Percentiles rank a stretch among this genome's conserved stretches.
phyloP scores from a whole-genome alignment of 805 yeast genomes.

The Wickerhamomyces sydowiorum region DNA sequence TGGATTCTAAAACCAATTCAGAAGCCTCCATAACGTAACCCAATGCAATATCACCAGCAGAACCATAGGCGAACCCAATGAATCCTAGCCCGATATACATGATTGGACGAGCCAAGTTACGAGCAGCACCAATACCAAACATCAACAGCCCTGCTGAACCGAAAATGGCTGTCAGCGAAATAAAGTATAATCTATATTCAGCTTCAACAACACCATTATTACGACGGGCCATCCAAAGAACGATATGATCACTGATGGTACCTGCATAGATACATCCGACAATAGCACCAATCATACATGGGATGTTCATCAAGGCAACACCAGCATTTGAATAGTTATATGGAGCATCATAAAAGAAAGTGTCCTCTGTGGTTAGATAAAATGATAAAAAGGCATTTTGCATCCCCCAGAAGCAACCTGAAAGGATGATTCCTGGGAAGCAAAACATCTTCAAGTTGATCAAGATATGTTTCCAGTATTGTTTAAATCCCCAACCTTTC shows the following conservation, averaged over 20 bases:
- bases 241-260: conserved; percentile 51
- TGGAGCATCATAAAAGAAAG: conserved; percentile 58
- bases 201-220: conserved; percentile 61
- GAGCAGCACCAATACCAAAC: conserved; percentile 63
- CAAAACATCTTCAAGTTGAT: conserved; percentile 49
- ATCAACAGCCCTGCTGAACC: conserved; percentile 59
- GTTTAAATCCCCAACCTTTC: conserved; percentile 60
- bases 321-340: conserved; percentile 60
- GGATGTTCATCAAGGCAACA: conserved; percentile 73
- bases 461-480: conserved; percentile 48
- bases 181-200: conserved; percentile 55
- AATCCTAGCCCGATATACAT: conserved; percentile 58
- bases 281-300: conserved; percentile 60
- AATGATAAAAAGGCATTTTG: conserved; percentile 75
- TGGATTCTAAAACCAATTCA: conserved; percentile 63
- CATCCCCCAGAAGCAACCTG: conserved; percentile 75
- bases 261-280: conserved; percentile 67
- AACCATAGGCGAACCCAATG: conserved; percentile 65
- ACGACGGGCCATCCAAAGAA: conserved; percentile 53
- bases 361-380: conserved; percentile 69
- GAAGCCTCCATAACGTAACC: conserved; percentile 66
- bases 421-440: conserved; percentile 59
- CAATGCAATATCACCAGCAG: conserved; percentile 68
- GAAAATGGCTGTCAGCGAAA: conserved; percentile 47
- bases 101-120: conserved; percentile 45